A percentile compares a stretch with the other conserved stretches of the same genome.
Conservation (phyloP, 345 rosid genomes). For the Pelargonium nanum region DNA sequence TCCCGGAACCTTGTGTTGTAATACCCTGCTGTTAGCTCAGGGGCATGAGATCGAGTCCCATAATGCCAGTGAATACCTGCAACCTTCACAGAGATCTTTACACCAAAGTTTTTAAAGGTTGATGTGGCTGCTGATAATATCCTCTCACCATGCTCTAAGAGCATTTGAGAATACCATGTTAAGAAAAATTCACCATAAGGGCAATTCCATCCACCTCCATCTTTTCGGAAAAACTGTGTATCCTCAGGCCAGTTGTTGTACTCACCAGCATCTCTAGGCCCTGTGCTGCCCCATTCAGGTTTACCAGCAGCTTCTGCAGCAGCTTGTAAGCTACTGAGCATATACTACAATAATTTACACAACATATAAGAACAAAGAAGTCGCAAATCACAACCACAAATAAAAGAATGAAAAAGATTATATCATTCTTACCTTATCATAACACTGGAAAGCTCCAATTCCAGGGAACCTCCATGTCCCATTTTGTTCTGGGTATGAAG, state of each 20-base stretch:
- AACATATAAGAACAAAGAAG: neutral
- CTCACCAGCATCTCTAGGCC: constrained; percentile 92
- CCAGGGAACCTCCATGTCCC: constrained; percentile 97
- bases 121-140: constrained; percentile 57
- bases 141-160: constrained; percentile 74
- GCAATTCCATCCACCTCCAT: constrained; percentile 76
- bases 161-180: constrained; percentile 81
- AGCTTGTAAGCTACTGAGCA: constrained; percentile 70
- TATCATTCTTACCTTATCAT: constrained; percentile 49
- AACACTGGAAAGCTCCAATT: constrained; percentile 96
- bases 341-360: constrained; percentile 43
- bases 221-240: constrained; percentile 67
- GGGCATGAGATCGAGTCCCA: constrained; percentile 88
- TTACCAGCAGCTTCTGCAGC: constrained; percentile 82
- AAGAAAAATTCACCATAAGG: constrained; percentile 87
- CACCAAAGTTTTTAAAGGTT: constrained; percentile 31
- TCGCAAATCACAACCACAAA: neutral
- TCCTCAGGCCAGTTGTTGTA: constrained; percentile 99
- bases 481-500: constrained; percentile 76
- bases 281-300: constrained; percentile 91
- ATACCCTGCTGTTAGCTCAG: constrained; percentile 97
- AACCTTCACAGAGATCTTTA: constrained; percentile 75
- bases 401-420: neutral
- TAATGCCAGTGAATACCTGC: constrained; percentile 99
- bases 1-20: constrained; percentile 82